A percentile compares a stretch with the other conserved stretches of the same genome.
These are phyloP conservation scores for Aspergillus spinulosporus DNA, from an alignment of 2,329 filamentous ascomycete genomes.

Conservation along the genomic window DNA sequence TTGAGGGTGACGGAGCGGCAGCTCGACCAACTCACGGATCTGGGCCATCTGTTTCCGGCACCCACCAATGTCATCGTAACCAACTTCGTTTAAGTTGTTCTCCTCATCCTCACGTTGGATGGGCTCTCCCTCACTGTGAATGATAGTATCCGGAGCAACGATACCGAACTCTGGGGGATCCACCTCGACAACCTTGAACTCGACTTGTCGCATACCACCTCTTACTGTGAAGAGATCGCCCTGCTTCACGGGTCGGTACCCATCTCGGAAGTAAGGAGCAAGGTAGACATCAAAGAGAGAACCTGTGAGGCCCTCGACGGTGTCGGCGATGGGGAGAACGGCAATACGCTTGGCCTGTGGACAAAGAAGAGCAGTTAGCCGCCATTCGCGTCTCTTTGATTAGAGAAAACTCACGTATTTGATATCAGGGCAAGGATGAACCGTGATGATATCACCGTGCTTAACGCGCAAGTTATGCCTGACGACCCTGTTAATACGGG, in stretches of 20 bases:
- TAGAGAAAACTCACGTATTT: slow-evolving; percentile 83
- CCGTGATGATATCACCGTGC: slow-evolving; percentile 96
- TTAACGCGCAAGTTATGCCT: slow-evolving; percentile 98
- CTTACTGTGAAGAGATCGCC: slow-evolving; percentile 96
- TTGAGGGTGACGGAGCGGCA: slow-evolving; percentile 93
- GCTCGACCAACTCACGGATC: slow-evolving; percentile 96
- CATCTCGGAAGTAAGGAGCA: slow-evolving; percentile 98
- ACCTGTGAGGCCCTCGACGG: slow-evolving; percentile 94
- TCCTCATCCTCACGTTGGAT: slow-evolving; percentile 99
- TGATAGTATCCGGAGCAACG: slow-evolving; percentile 96
- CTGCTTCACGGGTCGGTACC: slow-evolving; percentile 94
- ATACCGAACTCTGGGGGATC: slow-evolving; percentile 98
- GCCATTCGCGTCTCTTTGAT: neutral
- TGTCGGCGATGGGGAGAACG: slow-evolving; percentile 96
- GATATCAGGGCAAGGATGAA: slow-evolving; percentile 97
- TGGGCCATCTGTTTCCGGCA: slow-evolving; percentile 99
- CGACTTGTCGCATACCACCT: slow-evolving; percentile 97
- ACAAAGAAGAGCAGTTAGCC: slow-evolving; percentile 22
- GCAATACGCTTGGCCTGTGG: slow-evolving; percentile 93
- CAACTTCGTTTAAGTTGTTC: slow-evolving; percentile 98
- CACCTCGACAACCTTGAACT: slow-evolving; percentile 99
- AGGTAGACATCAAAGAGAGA: slow-evolving; percentile 99
- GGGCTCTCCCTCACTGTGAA: slow-evolving; percentile 95
- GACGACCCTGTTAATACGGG: slow-evolving; percentile 96
- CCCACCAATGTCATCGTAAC: slow-evolving; percentile 98